Percentiles rank a stretch among this genome's conserved stretches.
Evolutionary conservation across 2,329 filamentous ascomycete genomes (phyloP).

Genomic region (Venturia carpophila): DNA sequence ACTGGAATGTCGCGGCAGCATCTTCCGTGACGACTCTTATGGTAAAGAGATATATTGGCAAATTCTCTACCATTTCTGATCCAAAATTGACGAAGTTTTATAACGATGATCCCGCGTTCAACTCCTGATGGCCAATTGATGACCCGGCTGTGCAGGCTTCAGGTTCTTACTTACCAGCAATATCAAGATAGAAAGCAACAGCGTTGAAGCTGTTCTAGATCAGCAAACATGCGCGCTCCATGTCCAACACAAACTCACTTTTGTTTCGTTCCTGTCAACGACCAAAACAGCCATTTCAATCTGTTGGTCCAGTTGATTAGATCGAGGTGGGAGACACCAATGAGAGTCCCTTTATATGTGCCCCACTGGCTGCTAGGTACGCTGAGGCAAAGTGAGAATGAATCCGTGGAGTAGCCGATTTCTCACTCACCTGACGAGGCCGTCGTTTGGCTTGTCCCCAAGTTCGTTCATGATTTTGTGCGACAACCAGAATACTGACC

Average conservation of each 20-base stretch:
- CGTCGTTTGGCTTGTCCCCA: slow-evolving; percentile 55
- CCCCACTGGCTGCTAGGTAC: slow-evolving; percentile 55
- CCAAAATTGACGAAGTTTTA: neutral
- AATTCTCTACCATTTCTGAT: neutral
- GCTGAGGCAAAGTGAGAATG: slow-evolving; percentile 25
- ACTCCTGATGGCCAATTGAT: neutral
- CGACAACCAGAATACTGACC: slow-evolving; percentile 50
- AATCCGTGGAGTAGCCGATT: neutral
- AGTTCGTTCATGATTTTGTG: slow-evolving; percentile 46
- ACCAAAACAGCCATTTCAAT: slow-evolving; percentile 50
- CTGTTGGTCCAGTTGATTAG: slow-evolving; percentile 61
- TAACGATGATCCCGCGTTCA: no score
- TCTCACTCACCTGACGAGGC: slow-evolving; percentile 45
- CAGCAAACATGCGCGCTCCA: slow-evolving; percentile 19
- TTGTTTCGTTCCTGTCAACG: slow-evolving; percentile 47
- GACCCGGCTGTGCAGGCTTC: neutral
- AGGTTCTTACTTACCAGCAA: slow-evolving; percentile 44
- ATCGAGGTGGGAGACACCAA: slow-evolving; percentile 57
- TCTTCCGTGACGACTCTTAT: neutral
- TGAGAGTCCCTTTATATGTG: slow-evolving; percentile 53
- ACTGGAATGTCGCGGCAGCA: neutral
- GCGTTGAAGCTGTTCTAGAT: slow-evolving; percentile 52
- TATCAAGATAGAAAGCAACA: slow-evolving; percentile 55
- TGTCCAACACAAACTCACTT: slow-evolving; percentile 35
- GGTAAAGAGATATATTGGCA: neutral